Percentiles rank a stretch among this genome's conserved stretches.
These are phyloP conservation scores for Zygosaccharomyces bailii DNA, from an alignment of 805 yeast genomes.

Conservation along the genomic window DNA sequence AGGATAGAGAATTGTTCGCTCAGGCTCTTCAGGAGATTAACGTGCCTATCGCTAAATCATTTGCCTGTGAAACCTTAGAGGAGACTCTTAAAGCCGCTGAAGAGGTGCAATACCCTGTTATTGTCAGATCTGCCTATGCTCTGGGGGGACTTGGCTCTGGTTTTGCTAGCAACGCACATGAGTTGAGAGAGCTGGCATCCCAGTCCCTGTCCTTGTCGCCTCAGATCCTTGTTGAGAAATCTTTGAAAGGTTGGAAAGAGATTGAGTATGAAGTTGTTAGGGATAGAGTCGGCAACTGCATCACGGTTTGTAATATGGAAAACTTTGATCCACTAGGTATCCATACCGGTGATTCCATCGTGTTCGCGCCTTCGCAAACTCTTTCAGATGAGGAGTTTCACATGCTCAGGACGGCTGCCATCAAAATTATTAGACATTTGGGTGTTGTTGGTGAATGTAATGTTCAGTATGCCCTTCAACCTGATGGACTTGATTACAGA, in stretches of 20 bases:
- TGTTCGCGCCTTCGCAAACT: constrained; percentile 98
- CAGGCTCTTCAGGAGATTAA: constrained; percentile 91
- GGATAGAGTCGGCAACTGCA: constrained; percentile 94
- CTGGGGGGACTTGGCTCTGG: constrained; percentile 98
- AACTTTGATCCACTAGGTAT: constrained; percentile 97
- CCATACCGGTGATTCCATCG: constrained; percentile 98
- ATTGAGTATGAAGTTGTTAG: constrained; percentile 98
- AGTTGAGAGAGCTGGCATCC: constrained; percentile 81
- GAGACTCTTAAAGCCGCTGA: constrained; percentile 91
- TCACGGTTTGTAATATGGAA: constrained; percentile 98
- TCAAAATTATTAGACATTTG: constrained; percentile 92
- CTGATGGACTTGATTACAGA: constrained; percentile 92
- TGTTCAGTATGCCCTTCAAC: constrained; percentile 94
- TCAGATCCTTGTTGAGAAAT: constrained; percentile 93
- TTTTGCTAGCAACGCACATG: constrained; percentile 79
- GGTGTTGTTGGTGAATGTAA: constrained; percentile 99
- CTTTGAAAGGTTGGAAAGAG: constrained; percentile 98
- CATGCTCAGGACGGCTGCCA: constrained; percentile 96
- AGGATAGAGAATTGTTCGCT: constrained; percentile 95
- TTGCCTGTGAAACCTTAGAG: constrained; percentile 91
- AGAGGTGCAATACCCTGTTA: constrained; percentile 87
- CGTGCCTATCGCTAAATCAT: constrained; percentile 94
- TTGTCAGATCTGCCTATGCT: constrained; percentile 96
- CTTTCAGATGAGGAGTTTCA: constrained; percentile 95
- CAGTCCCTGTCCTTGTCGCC: constrained; percentile 89